Conservation (phyloP, 768 basidiomycete species). For the Ephemerocybe angulata region DNA sequence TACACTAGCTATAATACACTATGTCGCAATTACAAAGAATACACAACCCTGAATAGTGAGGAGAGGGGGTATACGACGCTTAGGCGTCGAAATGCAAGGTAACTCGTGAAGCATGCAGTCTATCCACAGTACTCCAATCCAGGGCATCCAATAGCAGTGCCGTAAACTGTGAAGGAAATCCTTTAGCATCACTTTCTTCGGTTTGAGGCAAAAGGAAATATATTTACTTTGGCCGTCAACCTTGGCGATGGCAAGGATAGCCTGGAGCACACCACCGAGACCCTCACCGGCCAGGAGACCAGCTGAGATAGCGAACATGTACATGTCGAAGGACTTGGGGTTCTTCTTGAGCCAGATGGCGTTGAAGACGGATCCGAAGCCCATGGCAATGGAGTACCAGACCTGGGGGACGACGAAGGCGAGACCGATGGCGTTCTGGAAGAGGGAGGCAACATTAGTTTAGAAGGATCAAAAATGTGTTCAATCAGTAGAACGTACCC, state of each 20-base stretch:
- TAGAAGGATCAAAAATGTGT: neutral
- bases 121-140: slow-evolving; percentile 51
- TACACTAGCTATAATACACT: too few species aligned
- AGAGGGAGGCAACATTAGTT: neutral
- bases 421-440: slow-evolving; percentile 46
- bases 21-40: too few species aligned
- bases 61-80: too few species aligned
- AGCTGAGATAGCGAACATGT: slow-evolving; percentile 54
- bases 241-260: slow-evolving; percentile 48
- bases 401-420: slow-evolving; percentile 52
- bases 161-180: slow-evolving; percentile 31
- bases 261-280: slow-evolving; percentile 58
- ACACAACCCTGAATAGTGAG: too few species aligned
- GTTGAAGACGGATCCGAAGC: slow-evolving; percentile 44
- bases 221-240: slow-evolving; percentile 48
- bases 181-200: neutral
- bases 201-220: neutral
- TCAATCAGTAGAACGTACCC: slow-evolving; percentile 24
- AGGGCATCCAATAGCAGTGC: slow-evolving; percentile 53
- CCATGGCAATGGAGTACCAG: slow-evolving; percentile 52
- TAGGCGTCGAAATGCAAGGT: too few species aligned
- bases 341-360: slow-evolving; percentile 45
- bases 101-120: too few species aligned
- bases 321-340: slow-evolving; percentile 48
- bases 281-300: slow-evolving; percentile 59